Percentiles rank a stretch among this genome's conserved stretches.
Evolutionary conservation across 2,329 filamentous ascomycete species (phyloP).

Genomic region (Raffaelea arxii): DNA sequence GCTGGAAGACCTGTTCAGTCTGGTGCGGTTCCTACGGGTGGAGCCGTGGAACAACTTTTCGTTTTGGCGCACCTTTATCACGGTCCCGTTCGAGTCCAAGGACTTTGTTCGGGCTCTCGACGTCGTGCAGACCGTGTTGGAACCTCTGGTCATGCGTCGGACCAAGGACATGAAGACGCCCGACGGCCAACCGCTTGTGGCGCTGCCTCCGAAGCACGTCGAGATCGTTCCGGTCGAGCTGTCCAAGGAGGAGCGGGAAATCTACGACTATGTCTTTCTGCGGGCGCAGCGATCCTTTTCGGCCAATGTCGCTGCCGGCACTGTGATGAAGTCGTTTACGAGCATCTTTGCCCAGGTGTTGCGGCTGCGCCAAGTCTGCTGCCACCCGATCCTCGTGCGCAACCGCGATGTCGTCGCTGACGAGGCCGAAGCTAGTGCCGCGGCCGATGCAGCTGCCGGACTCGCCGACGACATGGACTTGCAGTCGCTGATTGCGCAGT

Average conservation of each 20-base stretch:
- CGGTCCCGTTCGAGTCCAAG: slow-evolving; percentile 89
- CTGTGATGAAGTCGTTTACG: slow-evolving; percentile 88
- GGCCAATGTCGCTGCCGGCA: slow-evolving; percentile 81
- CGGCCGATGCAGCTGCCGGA: slow-evolving; percentile 69
- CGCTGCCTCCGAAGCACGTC: slow-evolving; percentile 69
- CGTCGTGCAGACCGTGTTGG: slow-evolving; percentile 92
- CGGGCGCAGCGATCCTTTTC: slow-evolving; percentile 77
- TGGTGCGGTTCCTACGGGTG: slow-evolving; percentile 85
- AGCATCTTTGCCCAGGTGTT: slow-evolving; percentile 97
- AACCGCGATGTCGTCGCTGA: slow-evolving; percentile 79
- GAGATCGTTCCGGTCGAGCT: slow-evolving; percentile 84
- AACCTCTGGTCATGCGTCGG: slow-evolving; percentile 86
- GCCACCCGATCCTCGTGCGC: slow-evolving; percentile 80
- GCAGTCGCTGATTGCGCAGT: slow-evolving; percentile 72
- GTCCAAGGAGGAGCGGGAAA: slow-evolving; percentile 72
- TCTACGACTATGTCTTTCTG: slow-evolving; percentile 85
- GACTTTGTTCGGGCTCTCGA: slow-evolving; percentile 89
- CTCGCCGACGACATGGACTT: slow-evolving; percentile 95
- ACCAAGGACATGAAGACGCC: slow-evolving; percentile 99
- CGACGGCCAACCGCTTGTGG: slow-evolving; percentile 64
- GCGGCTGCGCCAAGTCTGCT: slow-evolving; percentile 85
- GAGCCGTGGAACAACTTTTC: slow-evolving; percentile 99
- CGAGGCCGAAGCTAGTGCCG: slow-evolving; percentile 71
- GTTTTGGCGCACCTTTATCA: slow-evolving; percentile 99
- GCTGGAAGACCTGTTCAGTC: slow-evolving; percentile 85